Evolutionary conservation across 768 basidiomycete genomes (phyloP).

Genomic region (Naematelia encephala): DNA sequence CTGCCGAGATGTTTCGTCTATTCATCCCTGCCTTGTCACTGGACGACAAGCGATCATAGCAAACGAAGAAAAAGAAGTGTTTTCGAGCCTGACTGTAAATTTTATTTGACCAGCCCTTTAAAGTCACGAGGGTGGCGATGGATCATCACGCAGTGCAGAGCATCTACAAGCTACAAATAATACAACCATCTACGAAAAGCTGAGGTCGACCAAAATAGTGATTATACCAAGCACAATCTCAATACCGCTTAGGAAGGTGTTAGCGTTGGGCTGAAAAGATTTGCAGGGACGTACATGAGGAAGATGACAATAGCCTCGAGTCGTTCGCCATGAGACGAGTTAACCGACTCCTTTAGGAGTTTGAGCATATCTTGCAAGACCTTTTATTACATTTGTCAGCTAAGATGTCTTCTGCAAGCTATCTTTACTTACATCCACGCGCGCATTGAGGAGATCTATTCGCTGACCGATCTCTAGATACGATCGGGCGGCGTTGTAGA

Average conservation of each 20-base stretch:
- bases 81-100: not conserved
- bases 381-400: constrained; percentile 51
- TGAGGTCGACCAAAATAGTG: constrained; percentile 81
- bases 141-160: too few species aligned
- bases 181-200: constrained; percentile 22
- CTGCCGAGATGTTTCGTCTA: not conserved
- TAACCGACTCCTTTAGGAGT: constrained; percentile 89
- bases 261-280: constrained; percentile 61
- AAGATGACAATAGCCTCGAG: constrained; percentile 90
- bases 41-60: not conserved
- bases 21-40: not conserved
- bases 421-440: constrained; percentile 68
- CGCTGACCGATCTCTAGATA: constrained; percentile 94
- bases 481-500: constrained; percentile 88
- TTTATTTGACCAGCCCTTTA: not conserved
- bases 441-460: constrained; percentile 85
- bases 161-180: not conserved
- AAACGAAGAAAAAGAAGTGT: not conserved
- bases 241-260: constrained; percentile 16
- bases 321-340: constrained; percentile 82
- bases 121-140: not conserved
- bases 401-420: not conserved
- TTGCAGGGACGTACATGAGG: constrained; percentile 65
- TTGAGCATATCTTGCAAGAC: constrained; percentile 96
- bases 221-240: constrained; percentile 76